Conservation (phyloP, 2,329 filamentous ascomycete species). For the Pseudogymnoascus sp. region DNA sequence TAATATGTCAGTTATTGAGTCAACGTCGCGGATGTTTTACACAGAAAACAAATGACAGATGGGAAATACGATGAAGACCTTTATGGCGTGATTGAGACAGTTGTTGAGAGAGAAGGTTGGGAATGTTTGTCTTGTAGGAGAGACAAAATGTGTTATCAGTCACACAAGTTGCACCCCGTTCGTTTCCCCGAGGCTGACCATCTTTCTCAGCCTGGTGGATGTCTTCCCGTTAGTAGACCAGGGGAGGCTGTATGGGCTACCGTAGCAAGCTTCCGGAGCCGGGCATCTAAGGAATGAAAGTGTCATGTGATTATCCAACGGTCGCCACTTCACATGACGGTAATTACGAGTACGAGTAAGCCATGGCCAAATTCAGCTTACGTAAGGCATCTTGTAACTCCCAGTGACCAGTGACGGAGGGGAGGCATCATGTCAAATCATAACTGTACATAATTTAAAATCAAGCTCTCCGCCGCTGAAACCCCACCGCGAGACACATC, state of each 20-base stretch:
- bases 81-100: slow-evolving; percentile 9
- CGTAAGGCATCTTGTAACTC: slow-evolving; percentile 5
- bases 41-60: background rate
- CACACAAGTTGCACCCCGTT: background rate
- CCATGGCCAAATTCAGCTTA: background rate
- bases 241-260: background rate
- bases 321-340: background rate
- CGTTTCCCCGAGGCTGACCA: slow-evolving; percentile 4
- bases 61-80: background rate
- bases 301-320: background rate
- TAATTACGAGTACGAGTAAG: background rate
- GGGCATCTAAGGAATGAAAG: background rate
- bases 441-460: slow-evolving; percentile 18
- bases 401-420: slow-evolving; percentile 9
- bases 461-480: slow-evolving; percentile 13
- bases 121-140: slow-evolving; percentile 3
- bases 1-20: background rate
- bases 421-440: slow-evolving; percentile 9
- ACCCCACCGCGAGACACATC: background rate
- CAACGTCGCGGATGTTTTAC: background rate
- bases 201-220: slow-evolving; percentile 2
- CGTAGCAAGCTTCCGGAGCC: background rate
- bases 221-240: background rate
- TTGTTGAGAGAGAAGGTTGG: background rate
- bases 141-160: slow-evolving; percentile 9